Conservation (phyloP, 2,329 filamentous ascomycete genomes). For the Cercospora sojina region DNA sequence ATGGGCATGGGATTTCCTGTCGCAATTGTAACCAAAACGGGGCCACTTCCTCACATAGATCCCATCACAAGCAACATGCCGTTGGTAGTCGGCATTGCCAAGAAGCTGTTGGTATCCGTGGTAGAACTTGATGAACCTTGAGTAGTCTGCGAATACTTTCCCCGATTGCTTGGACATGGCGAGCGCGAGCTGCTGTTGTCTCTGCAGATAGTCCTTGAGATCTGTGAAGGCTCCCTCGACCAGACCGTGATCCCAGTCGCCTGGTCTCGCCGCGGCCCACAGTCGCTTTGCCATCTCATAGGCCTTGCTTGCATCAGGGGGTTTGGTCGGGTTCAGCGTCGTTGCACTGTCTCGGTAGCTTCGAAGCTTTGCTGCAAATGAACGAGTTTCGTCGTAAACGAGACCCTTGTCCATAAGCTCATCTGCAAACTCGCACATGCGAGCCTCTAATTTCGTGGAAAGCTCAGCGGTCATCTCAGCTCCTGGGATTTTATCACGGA, state of each 20-base stretch:
- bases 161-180: neutral
- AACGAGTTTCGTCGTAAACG: neutral
- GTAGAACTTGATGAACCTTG: neutral
- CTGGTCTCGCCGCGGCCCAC: neutral
- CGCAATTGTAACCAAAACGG: neutral
- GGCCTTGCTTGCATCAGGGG: neutral
- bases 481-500: neutral
- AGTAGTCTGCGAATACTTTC: neutral
- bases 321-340: neutral
- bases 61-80: neutral
- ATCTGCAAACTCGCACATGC: slow-evolving; percentile 2
- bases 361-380: neutral
- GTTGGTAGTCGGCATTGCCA: neutral
- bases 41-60: neutral
- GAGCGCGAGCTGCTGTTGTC: neutral
- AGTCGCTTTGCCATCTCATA: neutral
- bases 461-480: neutral
- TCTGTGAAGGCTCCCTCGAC: neutral
- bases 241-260: slow-evolving; percentile 1
- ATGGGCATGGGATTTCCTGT: neutral
- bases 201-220: neutral
- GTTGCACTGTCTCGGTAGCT: neutral
- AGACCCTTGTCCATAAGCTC: neutral
- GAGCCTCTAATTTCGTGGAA: neutral
- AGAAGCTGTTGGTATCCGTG: neutral